Conservation (phyloP, 202 grass and related monocot genomes). For the Schoenoplectus triqueter region DNA sequence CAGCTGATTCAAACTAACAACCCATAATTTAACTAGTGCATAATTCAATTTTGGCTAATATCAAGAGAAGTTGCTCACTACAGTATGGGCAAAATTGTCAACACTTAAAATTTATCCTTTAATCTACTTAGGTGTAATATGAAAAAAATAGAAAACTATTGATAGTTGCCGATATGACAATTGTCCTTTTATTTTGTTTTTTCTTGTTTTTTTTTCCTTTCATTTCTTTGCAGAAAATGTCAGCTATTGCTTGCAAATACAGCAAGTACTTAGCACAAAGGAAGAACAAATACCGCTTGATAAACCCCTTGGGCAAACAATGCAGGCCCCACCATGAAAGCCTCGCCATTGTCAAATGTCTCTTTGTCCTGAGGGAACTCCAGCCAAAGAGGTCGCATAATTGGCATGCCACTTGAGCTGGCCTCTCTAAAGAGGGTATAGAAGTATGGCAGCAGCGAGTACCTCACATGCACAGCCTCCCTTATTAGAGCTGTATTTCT, state of each 20-base stretch:
- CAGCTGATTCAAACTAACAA: background rate
- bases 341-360: constrained; percentile 87
- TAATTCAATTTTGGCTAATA: constrained; percentile 9
- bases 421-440: constrained; percentile 96
- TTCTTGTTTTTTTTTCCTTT: background rate
- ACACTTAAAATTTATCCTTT: background rate
- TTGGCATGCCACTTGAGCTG: constrained; percentile 76
- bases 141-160: constrained; percentile 36
- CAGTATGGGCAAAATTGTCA: background rate
- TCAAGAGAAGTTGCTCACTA: background rate
- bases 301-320: constrained; percentile 86
- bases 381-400: constrained; percentile 91
- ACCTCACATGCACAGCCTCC: constrained; percentile 82
- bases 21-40: background rate
- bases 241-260: background rate
- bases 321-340: constrained; percentile 84
- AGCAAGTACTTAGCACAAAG: constrained; percentile 11
- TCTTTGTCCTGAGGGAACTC: constrained; percentile 94
- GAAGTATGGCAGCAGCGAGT: constrained; percentile 92
- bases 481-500: constrained; percentile 74
- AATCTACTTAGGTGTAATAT: background rate
- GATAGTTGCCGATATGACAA: constrained; percentile 5
- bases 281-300: constrained; percentile 60
- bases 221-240: constrained; percentile 13
- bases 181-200: background rate